Evolutionary conservation across 345 rosid species (phyloP).

Genomic region (Turritis glabra): DNA sequence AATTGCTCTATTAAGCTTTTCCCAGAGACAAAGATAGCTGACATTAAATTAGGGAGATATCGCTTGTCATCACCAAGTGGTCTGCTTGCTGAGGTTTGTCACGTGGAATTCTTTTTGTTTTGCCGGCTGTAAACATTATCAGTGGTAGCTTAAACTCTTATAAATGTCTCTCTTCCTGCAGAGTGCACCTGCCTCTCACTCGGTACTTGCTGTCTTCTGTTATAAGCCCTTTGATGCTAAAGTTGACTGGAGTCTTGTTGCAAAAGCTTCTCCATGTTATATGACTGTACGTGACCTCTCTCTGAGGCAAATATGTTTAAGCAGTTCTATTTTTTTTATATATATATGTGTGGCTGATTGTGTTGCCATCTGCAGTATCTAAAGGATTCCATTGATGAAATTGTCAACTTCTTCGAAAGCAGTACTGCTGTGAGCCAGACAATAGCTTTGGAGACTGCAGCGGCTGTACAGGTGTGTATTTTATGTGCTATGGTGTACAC

Average conservation of each 20-base stretch:
- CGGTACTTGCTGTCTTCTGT: slow-evolving; percentile 78
- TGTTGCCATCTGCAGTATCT: slow-evolving; percentile 60
- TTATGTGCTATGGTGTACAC: slow-evolving; percentile 26
- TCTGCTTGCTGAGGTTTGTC: slow-evolving; percentile 83
- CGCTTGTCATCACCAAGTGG: slow-evolving; percentile 91
- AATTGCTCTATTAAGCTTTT: slow-evolving; percentile 80
- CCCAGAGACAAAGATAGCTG: slow-evolving; percentile 88
- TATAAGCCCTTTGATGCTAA: slow-evolving; percentile 93
- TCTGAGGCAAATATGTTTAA: slow-evolving; percentile 7
- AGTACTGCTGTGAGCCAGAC: slow-evolving; percentile 80
- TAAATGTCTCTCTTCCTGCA: slow-evolving; percentile 44
- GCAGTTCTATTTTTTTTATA: not conserved
- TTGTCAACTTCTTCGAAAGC: slow-evolving; percentile 82
- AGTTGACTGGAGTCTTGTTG: slow-evolving; percentile 97
- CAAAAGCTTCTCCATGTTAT: slow-evolving; percentile 97
- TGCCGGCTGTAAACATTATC: slow-evolving; percentile 20
- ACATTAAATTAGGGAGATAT: slow-evolving; percentile 82
- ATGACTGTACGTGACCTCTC: slow-evolving; percentile 66
- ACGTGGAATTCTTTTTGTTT: slow-evolving; percentile 5
- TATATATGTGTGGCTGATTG: slow-evolving; percentile 21
- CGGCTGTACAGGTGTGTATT: slow-evolving; percentile 86
- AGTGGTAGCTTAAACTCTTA: slow-evolving; percentile 14
- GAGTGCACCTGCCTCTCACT: slow-evolving; percentile 82
- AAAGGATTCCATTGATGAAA: slow-evolving; percentile 77
- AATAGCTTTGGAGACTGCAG: slow-evolving; percentile 94